These are phyloP conservation scores for Globisporangium sylvaticum DNA, from an alignment of 352 stramenopile genomes.

Conservation along the genomic window DNA sequence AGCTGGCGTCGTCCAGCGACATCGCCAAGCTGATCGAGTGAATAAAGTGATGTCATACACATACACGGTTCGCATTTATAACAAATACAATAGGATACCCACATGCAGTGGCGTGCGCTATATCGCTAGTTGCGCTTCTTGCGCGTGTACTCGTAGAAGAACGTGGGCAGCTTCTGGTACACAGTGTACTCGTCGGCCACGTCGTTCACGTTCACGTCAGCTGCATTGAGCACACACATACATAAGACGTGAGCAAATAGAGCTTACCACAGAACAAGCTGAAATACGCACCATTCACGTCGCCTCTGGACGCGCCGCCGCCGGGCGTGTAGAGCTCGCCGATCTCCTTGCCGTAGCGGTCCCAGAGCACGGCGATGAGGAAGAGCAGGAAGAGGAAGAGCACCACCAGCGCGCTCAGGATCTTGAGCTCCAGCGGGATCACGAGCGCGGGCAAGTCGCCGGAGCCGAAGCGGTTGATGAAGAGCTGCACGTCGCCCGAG, in stretches of 20 bases:
- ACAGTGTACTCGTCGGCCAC: slow-evolving; percentile 78
- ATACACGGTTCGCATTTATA: not conserved
- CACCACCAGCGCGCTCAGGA: slow-evolving; percentile 56
- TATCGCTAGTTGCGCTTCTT: slow-evolving; percentile 49
- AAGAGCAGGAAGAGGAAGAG: slow-evolving; percentile 82
- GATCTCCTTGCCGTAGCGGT: slow-evolving; percentile 83
- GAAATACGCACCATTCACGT: slow-evolving; percentile 24
- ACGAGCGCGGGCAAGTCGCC: slow-evolving; percentile 24
- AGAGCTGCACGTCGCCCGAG: slow-evolving; percentile 23
- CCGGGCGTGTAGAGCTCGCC: slow-evolving; percentile 70
- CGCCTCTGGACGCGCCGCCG: slow-evolving; percentile 20
- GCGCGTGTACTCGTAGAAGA: slow-evolving; percentile 86
- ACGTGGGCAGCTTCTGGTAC: slow-evolving; percentile 83
- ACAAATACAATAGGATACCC: not conserved
- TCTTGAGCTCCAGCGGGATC: slow-evolving; percentile 62
- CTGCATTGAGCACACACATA: not conserved
- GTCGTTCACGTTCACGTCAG: slow-evolving; percentile 60
- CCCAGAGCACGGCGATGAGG: slow-evolving; percentile 78
- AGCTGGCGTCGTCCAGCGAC: slow-evolving; percentile 57
- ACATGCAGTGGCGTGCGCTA: not conserved
- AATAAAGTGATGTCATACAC: slow-evolving; percentile 1
- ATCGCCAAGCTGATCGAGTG: slow-evolving; percentile 58
- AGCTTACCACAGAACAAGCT: too few relatives aligned
- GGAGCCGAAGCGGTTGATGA: slow-evolving; percentile 12
- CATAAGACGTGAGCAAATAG: not conserved